Evolutionary conservation across 2,329 filamentous ascomycete genomes (phyloP), one percentile per base, ranked within the genome.

Genomic region (Pezicula neosporulosa): DNA sequence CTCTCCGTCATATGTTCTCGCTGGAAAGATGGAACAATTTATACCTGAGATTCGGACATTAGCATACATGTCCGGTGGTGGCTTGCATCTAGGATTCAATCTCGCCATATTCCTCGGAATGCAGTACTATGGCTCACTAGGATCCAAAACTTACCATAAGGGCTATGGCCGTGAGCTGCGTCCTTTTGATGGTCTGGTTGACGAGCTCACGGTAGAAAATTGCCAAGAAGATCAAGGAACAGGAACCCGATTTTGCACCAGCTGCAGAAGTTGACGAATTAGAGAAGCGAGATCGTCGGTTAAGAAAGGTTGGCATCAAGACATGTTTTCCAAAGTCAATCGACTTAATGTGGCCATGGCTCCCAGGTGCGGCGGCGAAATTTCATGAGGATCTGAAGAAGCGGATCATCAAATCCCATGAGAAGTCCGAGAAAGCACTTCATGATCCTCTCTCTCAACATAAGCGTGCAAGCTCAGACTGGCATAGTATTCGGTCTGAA

Each of bases 401-500:
- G 21, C 19, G 42, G 4, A 30, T 44, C 42, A 44, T 44, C 15
- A 44, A 44, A 30, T 44, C 42, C 4, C 27, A 44, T 28, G 42
- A 44, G 27, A 44, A 44, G 12, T 44, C 42, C 9, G 42, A 44
- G 24, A 44, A 44, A 16, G 18, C 21, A 8, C 27, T 44, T 10
- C 42, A 44, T 27, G 42, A 44, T 44, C 42, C 42, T 44, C 27
- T 30, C 24, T 44, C 42, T 28, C 42, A 44, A 30, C 19, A 44
- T 30, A 44, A 44, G 42, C 42, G 42, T 24, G 42, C 42, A 9
- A 44, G 42, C 27, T 44, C 42, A 24, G 42, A 44, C 27, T 44
- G 42, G 42, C 42, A 44, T 44, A 44, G 42, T 10, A 44, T 44
- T 44, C 21, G 42, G 27, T 44, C 42, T 28, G 42, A 44, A 44